Conservation (phyloP, 768 basidiomycete species). For the Trametes cinnabarina region DNA sequence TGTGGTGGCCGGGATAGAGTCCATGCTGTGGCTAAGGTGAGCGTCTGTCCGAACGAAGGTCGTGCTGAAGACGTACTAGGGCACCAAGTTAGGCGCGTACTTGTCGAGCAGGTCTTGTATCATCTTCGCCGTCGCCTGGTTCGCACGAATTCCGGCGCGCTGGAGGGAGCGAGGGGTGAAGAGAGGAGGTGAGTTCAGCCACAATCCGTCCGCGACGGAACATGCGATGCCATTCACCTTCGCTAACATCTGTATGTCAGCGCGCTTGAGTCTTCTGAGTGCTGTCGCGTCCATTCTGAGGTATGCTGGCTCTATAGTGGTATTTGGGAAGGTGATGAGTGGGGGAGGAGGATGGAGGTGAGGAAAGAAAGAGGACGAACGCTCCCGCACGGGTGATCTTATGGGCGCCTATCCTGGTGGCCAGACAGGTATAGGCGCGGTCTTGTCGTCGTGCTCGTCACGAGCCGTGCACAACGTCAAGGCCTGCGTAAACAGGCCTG, state of each 20-base stretch:
- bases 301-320: neutral
- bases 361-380: neutral
- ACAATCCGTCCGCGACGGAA: neutral
- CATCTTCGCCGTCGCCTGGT: neutral
- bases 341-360: neutral
- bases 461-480: too few species aligned
- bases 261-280: neutral
- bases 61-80: neutral
- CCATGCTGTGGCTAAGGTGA: neutral
- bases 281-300: neutral
- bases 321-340: neutral
- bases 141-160: neutral
- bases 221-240: neutral
- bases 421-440: neutral
- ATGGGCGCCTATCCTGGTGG: too few species aligned
- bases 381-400: neutral
- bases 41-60: neutral
- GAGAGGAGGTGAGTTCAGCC: neutral
- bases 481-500: too few species aligned
- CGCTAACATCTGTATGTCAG: neutral
- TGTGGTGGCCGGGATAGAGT: neutral
- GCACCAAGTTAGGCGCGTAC: neutral
- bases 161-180: neutral
- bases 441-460: neutral
- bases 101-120: neutral